A percentile compares a stretch with the other conserved stretches of the same genome.
Evolutionary conservation across 805 yeast genomes (phyloP).

Genomic region (Starmera pachycereana): DNA sequence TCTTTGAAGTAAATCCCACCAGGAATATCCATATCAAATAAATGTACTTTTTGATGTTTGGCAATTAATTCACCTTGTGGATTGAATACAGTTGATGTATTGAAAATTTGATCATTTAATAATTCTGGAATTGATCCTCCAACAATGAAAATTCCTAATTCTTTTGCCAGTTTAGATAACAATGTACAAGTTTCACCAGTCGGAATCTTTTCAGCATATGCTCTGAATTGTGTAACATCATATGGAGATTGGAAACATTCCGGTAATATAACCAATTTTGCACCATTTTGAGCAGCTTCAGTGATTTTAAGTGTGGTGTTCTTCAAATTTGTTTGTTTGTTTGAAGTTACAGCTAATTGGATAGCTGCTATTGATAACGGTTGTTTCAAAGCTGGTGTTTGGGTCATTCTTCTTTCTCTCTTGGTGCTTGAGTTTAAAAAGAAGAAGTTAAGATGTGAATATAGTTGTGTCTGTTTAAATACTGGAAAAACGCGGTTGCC

Average conservation of each 20-base stretch:
- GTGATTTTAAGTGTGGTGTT: neutral
- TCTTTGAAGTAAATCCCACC: constrained; percentile 85
- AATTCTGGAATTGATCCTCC: constrained; percentile 94
- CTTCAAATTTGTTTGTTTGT: neutral
- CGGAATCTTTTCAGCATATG: constrained; percentile 78
- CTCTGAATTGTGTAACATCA: constrained; percentile 72
- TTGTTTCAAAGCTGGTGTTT: neutral
- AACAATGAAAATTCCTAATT: constrained; percentile 51
- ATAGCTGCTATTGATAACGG: neutral
- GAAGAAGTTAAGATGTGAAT: too few relatives aligned
- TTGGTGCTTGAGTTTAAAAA: neutral
- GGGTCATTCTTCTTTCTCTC: neutral
- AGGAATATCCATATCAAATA: constrained; percentile 87
- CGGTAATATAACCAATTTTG: constrained; percentile 65
- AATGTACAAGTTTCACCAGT: constrained; percentile 54
- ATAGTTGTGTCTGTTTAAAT: too few relatives aligned
- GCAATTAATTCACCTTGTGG: constrained; percentile 69
- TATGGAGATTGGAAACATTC: constrained; percentile 96
- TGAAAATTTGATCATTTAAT: constrained; percentile 38
- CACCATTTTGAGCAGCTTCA: constrained; percentile 1
- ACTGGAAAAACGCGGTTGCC: too few relatives aligned
- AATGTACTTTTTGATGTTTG: constrained; percentile 77
- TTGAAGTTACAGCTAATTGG: neutral
- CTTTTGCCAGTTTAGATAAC: constrained; percentile 56
- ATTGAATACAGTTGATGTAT: constrained; percentile 66